Percentiles rank a stretch among this genome's conserved stretches.
Conservation (phyloP, 768 basidiomycete species). For the Mycena alexandri region DNA sequence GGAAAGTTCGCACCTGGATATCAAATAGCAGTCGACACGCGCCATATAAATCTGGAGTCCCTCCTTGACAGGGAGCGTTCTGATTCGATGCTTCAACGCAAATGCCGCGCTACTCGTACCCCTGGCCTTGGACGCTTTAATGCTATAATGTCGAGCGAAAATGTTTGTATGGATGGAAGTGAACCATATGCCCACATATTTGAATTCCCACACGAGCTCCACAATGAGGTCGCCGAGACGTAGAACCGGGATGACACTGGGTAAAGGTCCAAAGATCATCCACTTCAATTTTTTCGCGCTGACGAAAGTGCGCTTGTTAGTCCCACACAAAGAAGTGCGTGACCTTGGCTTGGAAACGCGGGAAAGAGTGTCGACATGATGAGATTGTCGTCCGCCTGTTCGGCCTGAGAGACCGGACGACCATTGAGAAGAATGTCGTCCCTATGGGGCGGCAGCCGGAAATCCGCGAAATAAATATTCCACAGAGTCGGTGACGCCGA, state of each 20-base stretch:
- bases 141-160: slow-evolving; percentile 15
- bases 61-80: too few relatives aligned
- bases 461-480: too few relatives aligned
- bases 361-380: slow-evolving; percentile 36
- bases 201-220: slow-evolving; percentile 20
- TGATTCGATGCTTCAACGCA: slow-evolving; percentile 33
- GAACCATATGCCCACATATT: too few relatives aligned
- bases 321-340: slow-evolving; percentile 37
- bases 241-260: slow-evolving; percentile 2
- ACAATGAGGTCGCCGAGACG: slow-evolving; percentile 8
- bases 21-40: too few relatives aligned
- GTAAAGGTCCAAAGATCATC: slow-evolving; percentile 37
- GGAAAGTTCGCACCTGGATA: slow-evolving; percentile 2
- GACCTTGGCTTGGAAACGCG: slow-evolving; percentile 35
- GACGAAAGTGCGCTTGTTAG: slow-evolving; percentile 40
- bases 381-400: too few relatives aligned
- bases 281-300: slow-evolving; percentile 38
- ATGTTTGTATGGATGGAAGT: slow-evolving; percentile 26
- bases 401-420: too few relatives aligned
- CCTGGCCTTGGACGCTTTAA: slow-evolving; percentile 36
- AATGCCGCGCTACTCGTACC: slow-evolving; percentile 31
- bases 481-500: slow-evolving; percentile 42
- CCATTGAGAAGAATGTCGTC: too few relatives aligned
- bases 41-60: too few relatives aligned
- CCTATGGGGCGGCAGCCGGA: too few relatives aligned